These are phyloP conservation scores for Dothideomycetidae sp. DNA, from an alignment of 2,329 filamentous ascomycete genomes.

Conservation along the genomic window DNA sequence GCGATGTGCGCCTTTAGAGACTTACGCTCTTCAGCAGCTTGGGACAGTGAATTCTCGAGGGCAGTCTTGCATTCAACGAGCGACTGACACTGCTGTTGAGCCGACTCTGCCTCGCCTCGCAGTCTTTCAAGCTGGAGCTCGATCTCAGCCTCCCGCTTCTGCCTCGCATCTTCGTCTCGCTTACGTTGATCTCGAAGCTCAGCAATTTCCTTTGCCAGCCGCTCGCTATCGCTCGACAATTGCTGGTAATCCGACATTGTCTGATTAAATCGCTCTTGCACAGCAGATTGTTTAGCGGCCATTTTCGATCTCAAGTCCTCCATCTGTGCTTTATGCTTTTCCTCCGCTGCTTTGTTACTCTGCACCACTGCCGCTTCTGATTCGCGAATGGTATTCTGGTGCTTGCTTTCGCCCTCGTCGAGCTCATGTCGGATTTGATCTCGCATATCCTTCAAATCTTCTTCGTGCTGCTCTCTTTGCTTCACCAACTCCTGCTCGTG, in stretches of 20 bases:
- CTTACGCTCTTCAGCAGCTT: slow-evolving; percentile 2
- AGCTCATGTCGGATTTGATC: slow-evolving; percentile 1
- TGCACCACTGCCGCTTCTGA: slow-evolving; percentile 1
- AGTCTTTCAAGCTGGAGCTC: slow-evolving; percentile 3
- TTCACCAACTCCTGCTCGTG: slow-evolving; percentile 3
- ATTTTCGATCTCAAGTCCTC: slow-evolving; percentile 8
- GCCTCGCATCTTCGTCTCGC: slow-evolving; percentile 7
- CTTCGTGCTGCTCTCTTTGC: background rate
- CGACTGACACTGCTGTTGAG: background rate
- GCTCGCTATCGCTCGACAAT: slow-evolving; percentile 3
- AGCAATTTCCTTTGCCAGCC: slow-evolving; percentile 2
- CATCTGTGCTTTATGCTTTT: slow-evolving; percentile 5
- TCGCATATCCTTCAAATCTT: slow-evolving; percentile 8
- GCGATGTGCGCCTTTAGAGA: slow-evolving; percentile 5
- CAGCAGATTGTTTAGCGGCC: slow-evolving; percentile 3
- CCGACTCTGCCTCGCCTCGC: background rate
- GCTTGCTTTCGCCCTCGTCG: slow-evolving; percentile 3
- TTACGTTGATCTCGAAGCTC: slow-evolving; percentile 8
- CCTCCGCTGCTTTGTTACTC: slow-evolving; percentile 4
- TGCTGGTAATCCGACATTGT: slow-evolving; percentile 5
- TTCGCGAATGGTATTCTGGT: slow-evolving; percentile 4
- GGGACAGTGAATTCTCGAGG: background rate
- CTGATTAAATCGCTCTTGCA: slow-evolving; percentile 3
- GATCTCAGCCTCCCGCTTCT: slow-evolving; percentile 10
- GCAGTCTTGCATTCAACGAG: background rate